phyloP scores from a whole-genome alignment of 2,329 filamentous ascomycete species.

The Colletotrichum zoysiae region DNA sequence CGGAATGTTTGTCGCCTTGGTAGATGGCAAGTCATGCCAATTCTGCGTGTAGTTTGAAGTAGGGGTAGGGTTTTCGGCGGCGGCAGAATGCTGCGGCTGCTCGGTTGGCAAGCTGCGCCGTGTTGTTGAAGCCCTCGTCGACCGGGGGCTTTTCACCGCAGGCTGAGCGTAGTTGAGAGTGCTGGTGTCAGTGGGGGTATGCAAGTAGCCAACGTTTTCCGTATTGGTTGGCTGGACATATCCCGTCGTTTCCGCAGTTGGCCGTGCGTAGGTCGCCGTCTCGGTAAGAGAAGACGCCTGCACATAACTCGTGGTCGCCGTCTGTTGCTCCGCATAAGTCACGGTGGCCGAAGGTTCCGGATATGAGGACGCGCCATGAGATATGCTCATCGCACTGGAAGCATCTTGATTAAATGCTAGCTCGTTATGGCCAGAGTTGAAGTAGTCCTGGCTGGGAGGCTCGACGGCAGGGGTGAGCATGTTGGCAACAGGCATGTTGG shows the following conservation, averaged over 20 bases:
- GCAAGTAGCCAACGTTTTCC: conserved; percentile 1
- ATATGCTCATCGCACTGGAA: conserved; percentile 18
- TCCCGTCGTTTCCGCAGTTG: conserved; percentile 10
- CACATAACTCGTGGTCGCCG: neutral
- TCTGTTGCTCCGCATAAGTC: conserved; percentile 30
- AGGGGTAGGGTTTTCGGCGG: conserved; percentile 9
- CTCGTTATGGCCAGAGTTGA: conserved; percentile 46
- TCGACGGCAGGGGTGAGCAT: conserved; percentile 46
- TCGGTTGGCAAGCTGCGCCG: conserved; percentile 39
- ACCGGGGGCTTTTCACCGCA: conserved; percentile 9
- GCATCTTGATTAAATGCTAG: conserved; percentile 45
- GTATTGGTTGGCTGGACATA: neutral
- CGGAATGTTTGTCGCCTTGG: conserved; percentile 15
- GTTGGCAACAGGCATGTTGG: conserved; percentile 47
- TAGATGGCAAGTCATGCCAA: conserved; percentile 28
- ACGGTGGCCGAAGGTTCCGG: conserved; percentile 23
- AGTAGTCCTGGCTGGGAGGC: conserved; percentile 47
- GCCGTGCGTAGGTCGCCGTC: conserved; percentile 19
- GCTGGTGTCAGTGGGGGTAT: neutral
- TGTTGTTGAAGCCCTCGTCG: conserved; percentile 6
- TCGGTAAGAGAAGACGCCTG: conserved; percentile 9
- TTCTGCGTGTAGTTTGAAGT: conserved; percentile 19
- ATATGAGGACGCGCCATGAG: conserved; percentile 20
- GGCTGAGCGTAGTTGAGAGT: conserved; percentile 9
- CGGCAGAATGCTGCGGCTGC: conserved; percentile 12